Base-by-base conservation (phyloP, 805 yeast species). In the Sugiyamaella americana region DNA sequence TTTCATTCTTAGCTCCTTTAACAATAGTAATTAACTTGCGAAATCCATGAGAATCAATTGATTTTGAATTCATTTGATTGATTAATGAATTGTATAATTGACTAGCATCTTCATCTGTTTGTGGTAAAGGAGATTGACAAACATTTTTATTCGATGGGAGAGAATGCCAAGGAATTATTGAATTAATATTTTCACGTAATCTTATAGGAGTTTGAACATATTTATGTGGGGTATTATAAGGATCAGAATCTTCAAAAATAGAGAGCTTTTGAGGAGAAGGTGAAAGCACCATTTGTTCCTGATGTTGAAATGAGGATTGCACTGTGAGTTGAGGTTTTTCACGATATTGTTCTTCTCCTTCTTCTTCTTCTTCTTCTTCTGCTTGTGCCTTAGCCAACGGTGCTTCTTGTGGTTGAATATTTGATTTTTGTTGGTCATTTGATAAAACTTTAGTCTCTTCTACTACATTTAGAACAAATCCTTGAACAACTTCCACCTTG, bases 31-130 rank as follows among this genome's bases (percentile, higher is more conserved):
- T 35, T 41, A 58, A 51, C 39, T 52, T 53, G 16, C 58, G 37
- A 10, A 59, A 50, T 17, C 57, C 61, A 26, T 54, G 53, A 3
- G 55, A 37, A 23, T 48, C 52, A 23, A 58, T 53, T 3, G 53
- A 43, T 21, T 42, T 22, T 1, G 43, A 36, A 19, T 54, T 51
- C 17, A 59, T 47, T 35, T 46, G 49, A 10, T 43, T 16, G 3
- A 54, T 41, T 2, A 58, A 52, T 4, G 44, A 22, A 18, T 49
- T 53, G 29, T 54, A 52, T 24, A 57, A 44, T 3, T 30, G 21
- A 13, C 47, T 37, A 6, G 57, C 56, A 4, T 52, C 54, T 10
- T 43, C 39, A 8, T 41, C 48, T 20, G 34, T 40, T 22, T 46
- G 40, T 4, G 58, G 58, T 18, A 52, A 41, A 3, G 54, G 54